Evolutionary conservation across 2,329 filamentous ascomycete genomes (phyloP).

Genomic region (Neodidymelliopsis sp.): DNA sequence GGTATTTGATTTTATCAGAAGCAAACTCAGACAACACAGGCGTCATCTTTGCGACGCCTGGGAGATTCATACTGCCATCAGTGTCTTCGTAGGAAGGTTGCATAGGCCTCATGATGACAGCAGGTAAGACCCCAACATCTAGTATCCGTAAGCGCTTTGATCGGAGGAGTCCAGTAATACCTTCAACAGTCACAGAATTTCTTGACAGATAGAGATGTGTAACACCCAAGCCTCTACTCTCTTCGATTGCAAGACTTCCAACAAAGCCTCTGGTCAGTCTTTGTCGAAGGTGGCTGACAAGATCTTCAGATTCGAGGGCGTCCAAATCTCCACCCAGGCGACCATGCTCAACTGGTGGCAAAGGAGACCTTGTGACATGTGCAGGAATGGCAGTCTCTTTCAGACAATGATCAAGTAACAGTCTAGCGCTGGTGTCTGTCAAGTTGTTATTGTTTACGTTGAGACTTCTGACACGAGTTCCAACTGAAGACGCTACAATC

Average conservation of each 20-base stretch:
- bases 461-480: slow-evolving; percentile 61
- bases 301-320: slow-evolving; percentile 51
- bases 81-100: slow-evolving; percentile 28
- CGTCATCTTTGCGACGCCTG: slow-evolving; percentile 63
- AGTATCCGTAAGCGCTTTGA: slow-evolving; percentile 62
- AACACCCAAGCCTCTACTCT: slow-evolving; percentile 62
- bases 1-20: slow-evolving; percentile 58
- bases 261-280: slow-evolving; percentile 53
- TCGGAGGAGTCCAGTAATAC: slow-evolving; percentile 60
- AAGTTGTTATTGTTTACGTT: slow-evolving; percentile 65
- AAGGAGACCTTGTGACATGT: slow-evolving; percentile 21
- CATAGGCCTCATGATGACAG: slow-evolving; percentile 26
- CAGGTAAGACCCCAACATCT: slow-evolving; percentile 60
- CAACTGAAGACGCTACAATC: slow-evolving; percentile 61
- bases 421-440: slow-evolving; percentile 62
- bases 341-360: slow-evolving; percentile 32
- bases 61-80: slow-evolving; percentile 44
- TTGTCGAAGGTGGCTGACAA: slow-evolving; percentile 60
- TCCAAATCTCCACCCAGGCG: slow-evolving; percentile 48
- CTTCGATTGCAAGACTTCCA: slow-evolving; percentile 63
- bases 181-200: slow-evolving; percentile 64
- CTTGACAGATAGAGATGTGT: slow-evolving; percentile 67
- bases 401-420: slow-evolving; percentile 62
- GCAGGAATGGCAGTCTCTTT: slow-evolving; percentile 28
- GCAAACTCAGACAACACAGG: slow-evolving; percentile 58